These are phyloP conservation scores for Coleophoma cylindrospora DNA, from an alignment of 2,329 filamentous ascomycete genomes.

Conservation along the genomic window DNA sequence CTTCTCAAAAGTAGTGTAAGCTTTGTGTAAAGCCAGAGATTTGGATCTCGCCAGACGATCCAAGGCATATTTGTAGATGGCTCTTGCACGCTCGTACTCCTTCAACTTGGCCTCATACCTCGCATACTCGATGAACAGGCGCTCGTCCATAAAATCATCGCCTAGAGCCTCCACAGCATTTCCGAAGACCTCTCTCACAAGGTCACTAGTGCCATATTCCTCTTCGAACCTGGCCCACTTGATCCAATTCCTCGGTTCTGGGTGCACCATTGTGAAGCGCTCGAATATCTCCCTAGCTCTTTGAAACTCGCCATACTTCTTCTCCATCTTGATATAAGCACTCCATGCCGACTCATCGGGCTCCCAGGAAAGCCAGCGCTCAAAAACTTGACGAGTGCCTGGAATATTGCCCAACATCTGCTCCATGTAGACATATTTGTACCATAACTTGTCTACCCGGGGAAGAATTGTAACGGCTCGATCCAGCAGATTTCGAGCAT, in stretches of 20 bases:
- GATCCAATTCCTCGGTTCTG: slow-evolving; percentile 95
- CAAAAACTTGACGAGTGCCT: slow-evolving; percentile 89
- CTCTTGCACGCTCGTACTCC: slow-evolving; percentile 87
- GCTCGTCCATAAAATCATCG: slow-evolving; percentile 94
- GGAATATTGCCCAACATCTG: slow-evolving; percentile 94
- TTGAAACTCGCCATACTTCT: slow-evolving; percentile 88
- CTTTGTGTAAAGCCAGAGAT: slow-evolving; percentile 80
- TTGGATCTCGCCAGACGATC: slow-evolving; percentile 87
- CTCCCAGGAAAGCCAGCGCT: slow-evolving; percentile 98
- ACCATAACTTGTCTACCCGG: slow-evolving; percentile 94
- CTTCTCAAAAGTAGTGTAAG: slow-evolving; percentile 97
- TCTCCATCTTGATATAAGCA: slow-evolving; percentile 95
- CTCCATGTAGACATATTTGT: slow-evolving; percentile 99
- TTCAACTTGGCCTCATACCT: slow-evolving; percentile 91
- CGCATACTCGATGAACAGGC: slow-evolving; percentile 92
- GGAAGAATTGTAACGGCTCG: slow-evolving; percentile 90
- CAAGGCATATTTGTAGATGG: slow-evolving; percentile 95
- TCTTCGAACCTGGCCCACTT: slow-evolving; percentile 98
- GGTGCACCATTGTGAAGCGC: slow-evolving; percentile 86
- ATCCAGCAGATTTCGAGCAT: slow-evolving; percentile 90
- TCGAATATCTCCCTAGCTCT: slow-evolving; percentile 86
- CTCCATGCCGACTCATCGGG: slow-evolving; percentile 94
- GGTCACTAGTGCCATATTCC: slow-evolving; percentile 85
- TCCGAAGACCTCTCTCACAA: slow-evolving; percentile 89
- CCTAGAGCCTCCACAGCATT: slow-evolving; percentile 83